Percentiles rank a stretch among this genome's conserved stretches.
These are phyloP conservation scores for Phaeotremella fagi DNA, from an alignment of 768 basidiomycete species.

Conservation along the genomic window DNA sequence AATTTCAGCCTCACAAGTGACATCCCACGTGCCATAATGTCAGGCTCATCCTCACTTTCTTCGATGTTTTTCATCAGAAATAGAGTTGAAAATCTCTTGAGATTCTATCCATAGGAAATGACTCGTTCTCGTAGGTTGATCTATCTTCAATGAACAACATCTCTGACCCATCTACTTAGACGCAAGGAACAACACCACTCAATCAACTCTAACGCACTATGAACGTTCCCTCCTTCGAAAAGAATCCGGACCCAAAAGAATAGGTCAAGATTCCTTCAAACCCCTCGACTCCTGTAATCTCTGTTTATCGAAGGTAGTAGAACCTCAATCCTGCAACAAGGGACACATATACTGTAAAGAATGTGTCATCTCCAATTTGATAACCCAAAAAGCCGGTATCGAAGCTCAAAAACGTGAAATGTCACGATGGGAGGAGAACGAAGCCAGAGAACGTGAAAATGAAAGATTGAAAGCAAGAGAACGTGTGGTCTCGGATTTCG, in stretches of 20 bases:
- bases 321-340: conserved; percentile 73
- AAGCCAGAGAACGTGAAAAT: conserved; percentile 69
- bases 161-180: conserved; percentile 11
- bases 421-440: conserved; percentile 67
- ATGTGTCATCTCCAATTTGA: conserved; percentile 74
- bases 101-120: too few species aligned
- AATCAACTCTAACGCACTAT: conserved; percentile 34
- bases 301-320: conserved; percentile 75
- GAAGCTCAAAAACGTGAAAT: conserved; percentile 81
- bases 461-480: conserved; percentile 73
- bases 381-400: conserved; percentile 79
- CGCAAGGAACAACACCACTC: conserved; percentile 39
- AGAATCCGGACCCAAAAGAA: conserved; percentile 33
- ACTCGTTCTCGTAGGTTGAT: background rate
- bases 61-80: too few species aligned
- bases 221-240: conserved; percentile 39
- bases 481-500: conserved; percentile 83
- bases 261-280: conserved; percentile 90
- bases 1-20: too few species aligned
- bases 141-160: background rate
- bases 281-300: conserved; percentile 85
- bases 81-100: too few species aligned
- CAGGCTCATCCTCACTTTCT: background rate
- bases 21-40: background rate
- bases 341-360: conserved; percentile 97